These are phyloP conservation scores for Peronosclerospora sorghi DNA, from an alignment of 352 stramenopile genomes.

Conservation along the genomic window DNA sequence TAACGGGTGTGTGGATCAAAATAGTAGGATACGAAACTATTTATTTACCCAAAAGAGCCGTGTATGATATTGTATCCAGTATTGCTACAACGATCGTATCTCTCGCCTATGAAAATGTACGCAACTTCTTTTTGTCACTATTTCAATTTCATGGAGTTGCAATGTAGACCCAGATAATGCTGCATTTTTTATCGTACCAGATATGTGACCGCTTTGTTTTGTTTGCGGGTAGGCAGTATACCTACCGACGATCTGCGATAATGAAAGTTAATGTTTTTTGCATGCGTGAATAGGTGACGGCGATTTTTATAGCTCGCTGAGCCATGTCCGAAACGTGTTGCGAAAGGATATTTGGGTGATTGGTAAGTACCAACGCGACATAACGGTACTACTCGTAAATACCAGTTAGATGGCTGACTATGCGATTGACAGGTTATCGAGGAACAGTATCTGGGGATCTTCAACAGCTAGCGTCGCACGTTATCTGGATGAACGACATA, in stretches of 20 bases:
- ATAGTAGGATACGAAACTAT: not conserved
- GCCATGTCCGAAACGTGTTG: constrained; percentile 66
- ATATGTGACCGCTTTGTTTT: constrained; percentile 77
- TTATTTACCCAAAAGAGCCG: too few species aligned
- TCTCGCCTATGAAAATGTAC: constrained; percentile 76
- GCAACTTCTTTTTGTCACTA: not conserved
- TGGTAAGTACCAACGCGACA: constrained; percentile 29
- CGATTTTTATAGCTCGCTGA: constrained; percentile 81
- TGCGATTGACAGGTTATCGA: constrained; percentile 38
- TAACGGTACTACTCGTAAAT: not conserved
- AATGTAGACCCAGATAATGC: constrained; percentile 1
- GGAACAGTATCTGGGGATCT: constrained; percentile 64
- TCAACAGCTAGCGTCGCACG: constrained; percentile 60
- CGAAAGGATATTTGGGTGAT: constrained; percentile 82
- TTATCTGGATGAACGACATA: constrained; percentile 67
- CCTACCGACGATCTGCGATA: not conserved
- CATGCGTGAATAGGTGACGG: constrained; percentile 44
- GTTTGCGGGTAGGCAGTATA: constrained; percentile 43
- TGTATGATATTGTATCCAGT: constrained; percentile 14
- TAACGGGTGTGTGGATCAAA: constrained; percentile 47
- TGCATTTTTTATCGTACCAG: constrained; percentile 27
- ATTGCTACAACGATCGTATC: constrained; percentile 83
- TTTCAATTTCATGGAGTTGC: not conserved
- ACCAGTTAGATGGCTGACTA: not conserved
- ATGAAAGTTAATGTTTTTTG: not conserved